Percentiles rank a stretch among this genome's conserved stretches.
Conservation (phyloP, 2,329 filamentous ascomycete genomes). For the Acephala macrosclerotiorum region DNA sequence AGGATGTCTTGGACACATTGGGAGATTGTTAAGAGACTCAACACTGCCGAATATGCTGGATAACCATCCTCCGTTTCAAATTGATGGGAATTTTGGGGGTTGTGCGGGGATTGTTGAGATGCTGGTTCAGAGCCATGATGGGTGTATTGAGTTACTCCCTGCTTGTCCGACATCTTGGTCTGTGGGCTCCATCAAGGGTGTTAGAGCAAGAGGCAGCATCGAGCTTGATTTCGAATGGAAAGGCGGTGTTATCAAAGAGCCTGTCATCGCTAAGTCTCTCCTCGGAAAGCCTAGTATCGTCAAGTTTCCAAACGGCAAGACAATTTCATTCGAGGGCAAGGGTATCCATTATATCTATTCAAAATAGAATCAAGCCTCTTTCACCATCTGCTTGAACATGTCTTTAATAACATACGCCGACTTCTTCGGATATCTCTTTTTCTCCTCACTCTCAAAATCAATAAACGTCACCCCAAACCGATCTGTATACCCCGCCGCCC, state of each 20-base stretch:
- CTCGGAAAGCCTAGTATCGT: slow-evolving; percentile 16
- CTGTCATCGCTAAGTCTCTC: slow-evolving; percentile 26
- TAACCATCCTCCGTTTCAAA: slow-evolving; percentile 55
- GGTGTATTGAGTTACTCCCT: slow-evolving; percentile 44
- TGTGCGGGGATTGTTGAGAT: slow-evolving; percentile 56
- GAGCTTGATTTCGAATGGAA: slow-evolving; percentile 49
- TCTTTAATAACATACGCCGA: slow-evolving; percentile 74
- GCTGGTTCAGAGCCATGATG: slow-evolving; percentile 49
- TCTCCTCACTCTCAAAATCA: slow-evolving; percentile 74
- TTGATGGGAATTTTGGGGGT: slow-evolving; percentile 58
- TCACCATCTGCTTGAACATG: slow-evolving; percentile 74
- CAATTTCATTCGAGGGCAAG: slow-evolving; percentile 17
- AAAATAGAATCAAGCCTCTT: slow-evolving; percentile 37
- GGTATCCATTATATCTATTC: slow-evolving; percentile 24
- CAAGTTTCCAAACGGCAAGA: slow-evolving; percentile 23
- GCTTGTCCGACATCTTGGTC: slow-evolving; percentile 48
- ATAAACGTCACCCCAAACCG: slow-evolving; percentile 84
- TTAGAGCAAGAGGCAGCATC: slow-evolving; percentile 47
- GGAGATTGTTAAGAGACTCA: slow-evolving; percentile 49
- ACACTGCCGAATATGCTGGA: slow-evolving; percentile 55
- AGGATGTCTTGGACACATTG: slow-evolving; percentile 48
- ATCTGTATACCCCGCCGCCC: slow-evolving; percentile 82
- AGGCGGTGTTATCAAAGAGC: slow-evolving; percentile 36
- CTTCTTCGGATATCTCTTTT: slow-evolving; percentile 84
- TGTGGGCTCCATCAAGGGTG: slow-evolving; percentile 44